Evolutionary conservation across 2,329 filamentous ascomycete species (phyloP), one percentile per base, ranked within the genome.

Genomic region (Fusarium sp.): DNA sequence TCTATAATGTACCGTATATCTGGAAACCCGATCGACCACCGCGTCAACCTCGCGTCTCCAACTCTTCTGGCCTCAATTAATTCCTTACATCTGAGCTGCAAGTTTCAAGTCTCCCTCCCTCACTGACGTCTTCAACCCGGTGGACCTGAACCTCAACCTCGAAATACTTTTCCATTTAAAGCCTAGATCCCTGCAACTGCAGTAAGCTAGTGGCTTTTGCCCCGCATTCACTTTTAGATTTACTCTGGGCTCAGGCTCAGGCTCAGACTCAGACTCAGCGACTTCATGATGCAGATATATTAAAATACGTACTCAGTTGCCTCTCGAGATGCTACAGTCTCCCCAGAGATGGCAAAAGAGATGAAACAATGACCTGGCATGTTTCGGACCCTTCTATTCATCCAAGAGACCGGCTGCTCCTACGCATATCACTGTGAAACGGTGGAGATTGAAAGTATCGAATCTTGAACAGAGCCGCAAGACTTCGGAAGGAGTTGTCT

Each of bases 41-140:
- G 47, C 55, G 42, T 43, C 54, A 54, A 54, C 43, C 41, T 37
- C 34, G 18, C 41, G 30, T 47, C 25, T 13, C 9, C 30, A 25
- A 37, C 30, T n/a, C 37, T 43, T 47, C 37, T 40, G 37, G 37
- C n/a, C 55, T 68, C 50, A 51, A 30, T 43, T 25, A 45, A 37
- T 70, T 28, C 67, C 57, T 42, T 67, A 59, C 49, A 27, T 63
- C 10, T n/a, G 60, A 20, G 28, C 64, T 68, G 47, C 58, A 67
- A 40, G 63, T 68, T 70, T 70, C 63, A 64, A 68, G 50, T 59
- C 58, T 69, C 55, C 67, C 67, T 70, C 67, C 67, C 67, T 70
- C 67, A 68, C 64, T 71, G 68, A 71, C 68, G 67, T 71, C 43
- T 49, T 67, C 28, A 37, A 40, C 40, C 34, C 57, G 46, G 59